A percentile compares a stretch with the other conserved stretches of the same genome.
Evolutionary conservation across 23 red algal species (phyloP).

Genomic region (Gracilaria gracilis): DNA sequence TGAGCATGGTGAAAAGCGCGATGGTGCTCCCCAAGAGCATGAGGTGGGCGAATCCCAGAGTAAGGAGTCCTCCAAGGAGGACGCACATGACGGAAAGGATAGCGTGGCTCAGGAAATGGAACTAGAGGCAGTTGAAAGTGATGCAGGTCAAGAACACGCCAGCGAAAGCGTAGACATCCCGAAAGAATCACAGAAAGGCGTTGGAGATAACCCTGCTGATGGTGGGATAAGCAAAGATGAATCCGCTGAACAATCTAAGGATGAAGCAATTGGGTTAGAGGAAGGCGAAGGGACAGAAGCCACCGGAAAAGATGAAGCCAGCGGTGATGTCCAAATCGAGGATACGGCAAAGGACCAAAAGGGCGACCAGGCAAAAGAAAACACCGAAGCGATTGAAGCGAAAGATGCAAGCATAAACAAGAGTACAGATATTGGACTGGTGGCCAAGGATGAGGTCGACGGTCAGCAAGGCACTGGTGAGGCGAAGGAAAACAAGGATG

Average conservation of each 20-base stretch:
- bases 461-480: neutral
- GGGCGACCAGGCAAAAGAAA: neutral
- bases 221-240: neutral
- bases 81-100: neutral
- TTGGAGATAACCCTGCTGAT: neutral
- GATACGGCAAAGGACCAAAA: neutral
- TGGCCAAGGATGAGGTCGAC: neutral
- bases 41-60: neutral
- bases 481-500: neutral
- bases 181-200: neutral
- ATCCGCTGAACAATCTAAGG: neutral
- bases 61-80: neutral
- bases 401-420: neutral
- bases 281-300: neutral
- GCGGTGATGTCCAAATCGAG: neutral
- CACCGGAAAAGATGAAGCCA: neutral
- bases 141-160: neutral
- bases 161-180: neutral
- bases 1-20: neutral
- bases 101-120: neutral
- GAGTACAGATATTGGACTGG: neutral
- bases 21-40: neutral
- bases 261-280: neutral
- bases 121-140: neutral
- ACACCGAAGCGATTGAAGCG: neutral